Evolutionary conservation across 1,139 yeast genomes (phyloP), one percentile per base, ranked within the genome.

Genomic region (Hemisphaericaspora lyxosophila): DNA sequence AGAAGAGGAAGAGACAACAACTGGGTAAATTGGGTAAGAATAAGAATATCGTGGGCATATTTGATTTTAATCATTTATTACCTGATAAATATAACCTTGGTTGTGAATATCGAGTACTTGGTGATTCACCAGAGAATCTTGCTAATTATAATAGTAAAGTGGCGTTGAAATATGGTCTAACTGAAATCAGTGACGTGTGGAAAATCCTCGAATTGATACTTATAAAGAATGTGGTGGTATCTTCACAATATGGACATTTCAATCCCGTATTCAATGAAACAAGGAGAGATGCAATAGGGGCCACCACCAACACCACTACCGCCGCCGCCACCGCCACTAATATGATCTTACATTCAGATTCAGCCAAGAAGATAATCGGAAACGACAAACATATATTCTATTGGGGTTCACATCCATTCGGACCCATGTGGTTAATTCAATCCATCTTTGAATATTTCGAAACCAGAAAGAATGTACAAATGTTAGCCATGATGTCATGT

Each of bases 401-500:
- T 46, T 89, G 97, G 96, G 92, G 90, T 0, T 63, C 75, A 4
- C 95, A 87, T 57, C 92, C 94, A 0, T 76, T 84, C 57, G 96
- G 96, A 0, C 75, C 81, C n/a, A 55, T 72, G 4, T 82, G 92
- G 85, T 63, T 88, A n/a, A 68, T 88, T 0, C 70, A 71, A 26
- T 79, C 80, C 46, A 65, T 89, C 34, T 70, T 90, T 54, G 57
- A 62, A 1, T 82, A 83, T 49, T 89, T 83, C 53, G 94, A 84
- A 50, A 60, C 53, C 29, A 58, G 68, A 35, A 80, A 82, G 3
- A 85, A 90, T 51, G 64, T 87, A 16, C 97, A 90, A 57, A 88
- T 90, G 96, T 67, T 92, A 15, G 96, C 96, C 1, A 84, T 86
- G 86, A 62, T 89, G 54, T 79, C 94, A 2, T 87, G 96, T 60